Evolutionary conservation across 2,329 filamentous ascomycete species (phyloP), one percentile per base, ranked within the genome.

Genomic region (Paecilomyces sp.): DNA sequence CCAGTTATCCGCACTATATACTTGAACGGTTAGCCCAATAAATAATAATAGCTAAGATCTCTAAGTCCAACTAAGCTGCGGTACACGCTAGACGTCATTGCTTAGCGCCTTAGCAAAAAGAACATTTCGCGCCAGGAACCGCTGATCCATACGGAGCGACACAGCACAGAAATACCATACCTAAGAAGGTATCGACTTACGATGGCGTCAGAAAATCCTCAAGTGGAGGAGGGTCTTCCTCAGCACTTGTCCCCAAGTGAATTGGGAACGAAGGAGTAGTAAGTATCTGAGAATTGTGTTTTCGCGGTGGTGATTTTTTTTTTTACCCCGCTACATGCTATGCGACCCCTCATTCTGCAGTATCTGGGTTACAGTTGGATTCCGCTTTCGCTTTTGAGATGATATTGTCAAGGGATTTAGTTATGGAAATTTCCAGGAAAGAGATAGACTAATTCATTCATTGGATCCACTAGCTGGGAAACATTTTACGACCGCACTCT

Each of bases 181-280:
- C 25, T 28, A 28, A 28, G 25, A 33, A 12, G 6, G 11, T 8
- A 22, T 25, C 11, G 28, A n/a, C 51, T 12, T 15, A 13, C 51
- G 25, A 54, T 55, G 25, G 50, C 36, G 18, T 24, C 51, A 15
- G n/a, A 22, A 54, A 28, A 50, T 54, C 60, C 41, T 56, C 68
- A 69, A 65, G 61, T 66, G 47, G 66, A 68, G 34, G 64, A 70
- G 3, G 64, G 55, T 18, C 82, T 79, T 61, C 88, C 87, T n/a
- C 76, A 76, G 1, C 85, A 89, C 67, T 86, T 96, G 28, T 84
- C 89, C 65, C 90, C 92, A 18, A 96, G 83, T 81, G 72, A 85
- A 73, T 84, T 97, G 31, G 93, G 93, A 56, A 96, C 91, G 31
- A 96, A 91, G 76, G 88, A 93, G 81, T 95, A 96, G 91, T 95